Evolutionary conservation across 148 eudicot species (phyloP), one percentile per base, ranked within the genome.

Genomic region (Vaccinium myrtillus): DNA sequence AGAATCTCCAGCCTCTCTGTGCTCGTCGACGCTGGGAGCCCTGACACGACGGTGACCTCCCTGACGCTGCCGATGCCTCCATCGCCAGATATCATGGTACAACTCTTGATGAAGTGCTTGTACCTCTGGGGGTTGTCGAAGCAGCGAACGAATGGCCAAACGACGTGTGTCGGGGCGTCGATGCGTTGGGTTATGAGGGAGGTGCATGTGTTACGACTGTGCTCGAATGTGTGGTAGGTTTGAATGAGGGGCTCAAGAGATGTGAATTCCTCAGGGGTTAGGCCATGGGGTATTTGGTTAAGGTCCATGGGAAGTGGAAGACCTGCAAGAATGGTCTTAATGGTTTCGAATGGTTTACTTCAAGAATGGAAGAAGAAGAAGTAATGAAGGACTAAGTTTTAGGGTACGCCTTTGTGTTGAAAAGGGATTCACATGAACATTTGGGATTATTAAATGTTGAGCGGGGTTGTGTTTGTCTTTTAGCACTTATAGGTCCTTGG

Each of bases 71-170:
- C 98, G 0, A 92, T 93, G 30, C 90, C 90, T 8, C 92, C 93
- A 18, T 94, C 95, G 1, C 94, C 90, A 46, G 89, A 89, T 23
- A 87, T 79, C 76, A 93, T 70, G 13, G 77, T 86, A 87, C 97
- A 95, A 70, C 93, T 89, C 85, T 95, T 93, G 90, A 95, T 91
- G 93, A 95, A 95, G 88, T 95, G 98, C 74, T 95, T 95, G 97
- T 95, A 95, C n/a, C 74, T 85, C 59, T 95, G 89, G 0, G 98
- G 98, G 88, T 90, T 93, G 88, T 95, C 94, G 80, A 95, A 95
- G 1, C 89, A 84, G 16, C 98, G 91, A 54, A 95, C 89, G 8
- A 90, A 81, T 0, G 94, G 97, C 98, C 98, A 95, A 1, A 95
- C 92, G n/a, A 19, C 80, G 27, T 7, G 21, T 3, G 92, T 88